Conservation (phyloP, 2,329 filamentous ascomycete species). For the Phialemonium atrogriseum region DNA sequence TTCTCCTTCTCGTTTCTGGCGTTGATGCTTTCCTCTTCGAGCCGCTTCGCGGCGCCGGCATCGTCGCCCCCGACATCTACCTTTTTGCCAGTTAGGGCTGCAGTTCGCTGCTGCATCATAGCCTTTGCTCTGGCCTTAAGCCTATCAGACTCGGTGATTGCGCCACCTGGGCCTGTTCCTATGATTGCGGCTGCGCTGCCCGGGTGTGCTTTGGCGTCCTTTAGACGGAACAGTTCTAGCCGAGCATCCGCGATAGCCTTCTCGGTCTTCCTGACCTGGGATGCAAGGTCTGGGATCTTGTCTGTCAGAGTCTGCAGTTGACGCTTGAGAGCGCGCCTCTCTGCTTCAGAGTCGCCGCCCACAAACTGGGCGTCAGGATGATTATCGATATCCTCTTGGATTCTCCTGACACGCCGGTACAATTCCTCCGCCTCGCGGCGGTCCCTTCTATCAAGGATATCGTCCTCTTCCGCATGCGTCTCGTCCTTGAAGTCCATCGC, state of each 20-base stretch:
- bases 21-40: conserved; percentile 81
- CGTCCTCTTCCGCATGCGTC: conserved; percentile 81
- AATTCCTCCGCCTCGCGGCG: conserved; percentile 88
- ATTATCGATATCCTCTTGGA: conserved; percentile 90
- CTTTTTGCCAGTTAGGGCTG: conserved; percentile 82
- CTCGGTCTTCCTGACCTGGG: conserved; percentile 83
- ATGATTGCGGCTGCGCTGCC: conserved; percentile 72
- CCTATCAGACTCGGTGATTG: conserved; percentile 86
- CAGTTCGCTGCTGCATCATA: conserved; percentile 97
- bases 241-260: conserved; percentile 87
- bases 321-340: conserved; percentile 75
- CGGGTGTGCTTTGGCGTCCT: conserved; percentile 87
- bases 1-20: conserved; percentile 81
- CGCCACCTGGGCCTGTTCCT: conserved; percentile 84
- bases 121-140: conserved; percentile 92
- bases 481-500: conserved; percentile 96
- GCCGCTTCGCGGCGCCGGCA: conserved; percentile 67
- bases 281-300: conserved; percentile 84
- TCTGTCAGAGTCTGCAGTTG: conserved; percentile 86
- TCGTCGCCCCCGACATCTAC: conserved; percentile 62
- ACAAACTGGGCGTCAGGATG: conserved; percentile 71
- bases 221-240: conserved; percentile 86
- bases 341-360: conserved; percentile 75
- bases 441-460: conserved; percentile 82
- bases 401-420: conserved; percentile 80